Conservation (phyloP, 2,329 filamentous ascomycete species). For the Escovopsis sp. region DNA sequence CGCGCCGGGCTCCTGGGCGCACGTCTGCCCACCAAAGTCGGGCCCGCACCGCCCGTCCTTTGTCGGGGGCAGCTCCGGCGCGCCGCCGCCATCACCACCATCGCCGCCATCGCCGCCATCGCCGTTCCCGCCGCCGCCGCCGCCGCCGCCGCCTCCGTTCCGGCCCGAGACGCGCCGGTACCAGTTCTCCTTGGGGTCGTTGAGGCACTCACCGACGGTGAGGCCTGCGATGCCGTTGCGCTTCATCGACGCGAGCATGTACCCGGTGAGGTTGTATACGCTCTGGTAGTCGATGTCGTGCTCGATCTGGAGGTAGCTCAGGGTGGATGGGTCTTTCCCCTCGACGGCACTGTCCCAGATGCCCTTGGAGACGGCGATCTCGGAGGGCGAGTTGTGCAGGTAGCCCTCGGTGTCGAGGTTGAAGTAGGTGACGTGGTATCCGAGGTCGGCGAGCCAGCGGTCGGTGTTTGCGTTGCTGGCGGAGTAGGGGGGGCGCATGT, state of each 20-base stretch:
- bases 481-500: conserved; percentile 33
- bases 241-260: conserved; percentile 26
- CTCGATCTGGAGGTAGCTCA: conserved; percentile 36
- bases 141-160: background rate
- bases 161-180: conserved; percentile 22
- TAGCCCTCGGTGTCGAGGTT: conserved; percentile 48
- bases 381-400: conserved; percentile 32
- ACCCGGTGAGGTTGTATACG: conserved; percentile 27
- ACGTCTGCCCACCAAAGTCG: conserved; percentile 11
- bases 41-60: conserved; percentile 16
- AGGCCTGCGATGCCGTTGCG: conserved; percentile 29
- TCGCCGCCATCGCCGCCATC: background rate
- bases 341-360: conserved; percentile 25
- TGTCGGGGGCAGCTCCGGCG: background rate
- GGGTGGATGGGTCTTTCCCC: conserved; percentile 9
- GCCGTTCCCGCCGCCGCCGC: background rate
- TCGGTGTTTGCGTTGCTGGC: conserved; percentile 26
- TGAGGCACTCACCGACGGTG: conserved; percentile 37
- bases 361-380: conserved; percentile 30
- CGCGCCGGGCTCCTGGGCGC: conserved; percentile 10
- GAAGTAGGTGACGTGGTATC: conserved; percentile 46
- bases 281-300: conserved; percentile 34
- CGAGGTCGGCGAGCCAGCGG: conserved; percentile 25
- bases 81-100: background rate
- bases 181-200: conserved; percentile 37